Base-by-base conservation (phyloP, 768 basidiomycete species). In the Gloeophyllum trabeum region DNA sequence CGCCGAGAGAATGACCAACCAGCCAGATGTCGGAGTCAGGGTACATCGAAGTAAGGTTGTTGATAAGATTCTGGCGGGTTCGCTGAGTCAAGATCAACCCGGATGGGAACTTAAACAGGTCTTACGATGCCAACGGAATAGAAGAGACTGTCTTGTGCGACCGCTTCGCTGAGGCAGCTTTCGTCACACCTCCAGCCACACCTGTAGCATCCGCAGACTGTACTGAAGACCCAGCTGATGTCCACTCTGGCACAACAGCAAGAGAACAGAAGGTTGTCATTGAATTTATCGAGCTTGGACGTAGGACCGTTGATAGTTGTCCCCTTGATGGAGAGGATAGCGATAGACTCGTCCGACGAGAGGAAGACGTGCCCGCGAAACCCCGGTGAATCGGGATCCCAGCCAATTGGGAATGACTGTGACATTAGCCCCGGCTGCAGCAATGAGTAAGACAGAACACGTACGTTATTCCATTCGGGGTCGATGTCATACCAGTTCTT, bases 191-290 rank as follows among this genome's bases (percentile, higher is more conserved):
- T 72, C 69, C 72, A 80, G 24, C 70, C 66, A 6, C 73, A 66
- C 2, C 74, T 65, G 56, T 79, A 92, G 62, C 94, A 98, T 51
- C 87, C 73, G 63, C 94, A 97, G 3, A 96, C 93, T 2, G 84
- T 79, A 25, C 71, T 70, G 55, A 89, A 82, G 21, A 74, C 55
- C 92, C 93, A 97, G 2, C 85, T 79, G 46, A 91, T 70, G 58
- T 88, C 85, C 25, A 93, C 84, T 24, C 79, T 71, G 13, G 91
- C 93, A 52, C 94, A 98, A 56, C 94, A 97, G 61, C 94, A 98
- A 0, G 91, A 86, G 54, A 87, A 89, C 14, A 89, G 59, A 58
- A 88, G 52, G 51, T 89, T 89, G 60, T 96, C 93, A 59, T 97
- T 97, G 55, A 81, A 81, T 63, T 90, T 93, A 63, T 98, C 94